phyloP scores from a whole-genome alignment of 1,139 yeast species.

The Meyerozyma sp. region DNA sequence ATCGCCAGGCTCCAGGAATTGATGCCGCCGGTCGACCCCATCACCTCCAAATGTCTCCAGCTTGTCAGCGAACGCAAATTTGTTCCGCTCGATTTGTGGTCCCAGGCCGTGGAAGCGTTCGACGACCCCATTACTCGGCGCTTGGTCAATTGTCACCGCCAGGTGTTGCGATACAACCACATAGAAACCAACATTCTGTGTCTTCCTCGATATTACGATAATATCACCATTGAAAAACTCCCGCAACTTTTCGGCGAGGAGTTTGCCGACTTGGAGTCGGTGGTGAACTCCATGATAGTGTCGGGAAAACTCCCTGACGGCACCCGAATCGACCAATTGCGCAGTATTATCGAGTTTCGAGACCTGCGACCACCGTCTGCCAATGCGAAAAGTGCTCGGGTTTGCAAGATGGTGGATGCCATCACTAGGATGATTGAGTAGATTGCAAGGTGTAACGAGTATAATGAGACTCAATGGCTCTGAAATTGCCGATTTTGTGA shows the following conservation, averaged over 20 bases:
- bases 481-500: not conserved
- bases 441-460: no score
- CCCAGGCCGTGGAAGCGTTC: not conserved
- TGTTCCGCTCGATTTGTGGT: constrained; percentile 3
- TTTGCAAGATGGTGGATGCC: not conserved
- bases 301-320: constrained; percentile 25
- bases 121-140: constrained; percentile 2
- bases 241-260: constrained; percentile 9
- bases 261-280: constrained; percentile 15
- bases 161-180: constrained; percentile 4
- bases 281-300: constrained; percentile 30
- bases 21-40: not conserved
- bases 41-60: constrained; percentile 2
- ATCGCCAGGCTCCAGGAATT: constrained; percentile 4
- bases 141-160: not conserved
- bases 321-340: constrained; percentile 29
- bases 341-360: constrained; percentile 13
- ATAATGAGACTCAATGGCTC: not conserved
- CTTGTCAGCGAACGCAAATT: constrained; percentile 1
- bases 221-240: constrained; percentile 8
- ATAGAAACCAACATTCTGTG: constrained; percentile 8
- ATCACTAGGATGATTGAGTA: not conserved
- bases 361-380: constrained; percentile 9
- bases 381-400: constrained; percentile 13
- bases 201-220: constrained; percentile 7